These are phyloP conservation scores for Musa acuminata DNA, from an alignment of 176 grass and related monocot species.

Conservation along the genomic window DNA sequence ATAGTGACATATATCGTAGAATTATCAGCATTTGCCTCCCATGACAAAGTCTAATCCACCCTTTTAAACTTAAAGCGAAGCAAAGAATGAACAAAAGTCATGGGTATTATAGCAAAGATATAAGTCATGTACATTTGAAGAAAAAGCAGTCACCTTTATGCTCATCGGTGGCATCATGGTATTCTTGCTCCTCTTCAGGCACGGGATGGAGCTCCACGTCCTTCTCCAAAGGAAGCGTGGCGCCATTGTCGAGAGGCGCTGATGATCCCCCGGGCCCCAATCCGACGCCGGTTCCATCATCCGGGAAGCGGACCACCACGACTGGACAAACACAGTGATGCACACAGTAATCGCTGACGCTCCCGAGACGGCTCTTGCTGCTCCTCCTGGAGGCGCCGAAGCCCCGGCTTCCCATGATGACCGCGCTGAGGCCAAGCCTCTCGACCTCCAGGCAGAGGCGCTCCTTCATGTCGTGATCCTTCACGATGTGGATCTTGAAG, in stretches of 20 bases:
- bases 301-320: conserved; percentile 5
- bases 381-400: conserved; percentile 6
- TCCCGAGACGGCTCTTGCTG: conserved; percentile 3
- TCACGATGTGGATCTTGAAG: conserved; percentile 16
- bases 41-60: too few species aligned
- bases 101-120: not conserved
- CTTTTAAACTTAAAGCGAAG: too few species aligned
- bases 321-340: conserved; percentile 16
- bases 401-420: conserved; percentile 10
- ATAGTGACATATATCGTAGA: too few species aligned
- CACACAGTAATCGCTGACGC: conserved; percentile 10
- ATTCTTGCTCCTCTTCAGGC: conserved; percentile 56
- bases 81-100: too few species aligned
- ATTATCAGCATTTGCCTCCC: too few species aligned
- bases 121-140: not conserved
- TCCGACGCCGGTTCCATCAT: not conserved
- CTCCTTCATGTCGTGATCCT: conserved; percentile 2
- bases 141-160: conserved; percentile 36
- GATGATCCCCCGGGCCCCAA: not conserved
- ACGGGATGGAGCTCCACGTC: conserved; percentile 30
- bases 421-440: conserved; percentile 4
- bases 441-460: too few species aligned
- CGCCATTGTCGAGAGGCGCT: not conserved
- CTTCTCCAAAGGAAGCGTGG: not conserved
- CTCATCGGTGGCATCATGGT: conserved; percentile 40